Evolutionary conservation across 805 yeast genomes (phyloP), one percentile per base, ranked within the genome.

Genomic region (Starmera pachycereana): DNA sequence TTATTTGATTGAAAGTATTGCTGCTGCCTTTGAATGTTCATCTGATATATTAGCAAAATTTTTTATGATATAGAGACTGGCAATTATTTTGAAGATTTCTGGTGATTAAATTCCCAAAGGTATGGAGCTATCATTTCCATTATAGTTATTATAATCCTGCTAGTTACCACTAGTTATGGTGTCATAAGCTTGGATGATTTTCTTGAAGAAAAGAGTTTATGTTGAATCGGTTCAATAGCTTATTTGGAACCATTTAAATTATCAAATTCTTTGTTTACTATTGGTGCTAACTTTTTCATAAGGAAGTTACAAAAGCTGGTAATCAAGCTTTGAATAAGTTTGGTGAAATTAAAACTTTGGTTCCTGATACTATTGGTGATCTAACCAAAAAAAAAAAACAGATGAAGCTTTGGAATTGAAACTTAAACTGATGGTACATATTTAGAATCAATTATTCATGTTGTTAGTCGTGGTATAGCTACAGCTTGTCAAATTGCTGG

Each of bases 401-500:
- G n/a, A n/a, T n/a, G n/a, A 74, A n/a, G n/a, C n/a, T n/a, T n/a
- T n/a, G n/a, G n/a, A n/a, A n/a, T n/a, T n/a, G n/a, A n/a, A n/a
- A 77, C 92, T 61, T 92, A 90, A 60, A 90, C 92, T 49, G 99
- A 92, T 63, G 96, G 97, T 16, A 97, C 99, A 4, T 90, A 97
- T 1, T 69, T 92, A 53, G 98, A 98, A 0, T 71, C 92, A 52
- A 87, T 92, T 41, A 86, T 89, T 45, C 96, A 89, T 56, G 96
- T 92, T 39, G 81, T 92, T 37, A 92, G 87, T 57, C 77, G 98
- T 60, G 99, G 97, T 65, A 78, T 92, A n/a, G n/a, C n/a, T n/a
- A n/a, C n/a, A n/a, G n/a, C n/a, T n/a, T 89, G 97, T 61, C 97
- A 92, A 62, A 90, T 92, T 68, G 97, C 92, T 28, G 99, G 99